phyloP scores from a whole-genome alignment of 2,329 filamentous ascomycete genomes.

The Trichoderma lentiforme region DNA sequence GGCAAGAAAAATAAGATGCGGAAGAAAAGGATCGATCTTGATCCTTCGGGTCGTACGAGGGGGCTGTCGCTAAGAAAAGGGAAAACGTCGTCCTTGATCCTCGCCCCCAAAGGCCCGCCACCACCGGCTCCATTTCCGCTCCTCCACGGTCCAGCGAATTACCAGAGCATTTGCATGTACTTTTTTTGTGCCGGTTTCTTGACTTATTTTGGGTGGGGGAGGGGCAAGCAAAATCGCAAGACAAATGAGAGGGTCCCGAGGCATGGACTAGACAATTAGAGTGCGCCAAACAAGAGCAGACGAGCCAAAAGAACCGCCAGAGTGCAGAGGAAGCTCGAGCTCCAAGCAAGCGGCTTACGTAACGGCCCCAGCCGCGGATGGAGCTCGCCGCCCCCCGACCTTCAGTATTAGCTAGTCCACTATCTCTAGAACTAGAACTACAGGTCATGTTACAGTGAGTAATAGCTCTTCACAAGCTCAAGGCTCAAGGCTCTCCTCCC shows the following conservation, averaged over 20 bases:
- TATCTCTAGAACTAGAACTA: too few species aligned
- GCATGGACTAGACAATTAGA: neutral
- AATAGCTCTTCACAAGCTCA: neutral
- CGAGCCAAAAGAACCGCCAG: neutral
- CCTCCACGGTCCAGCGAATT: neutral
- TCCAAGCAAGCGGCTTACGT: slow-evolving; percentile 23
- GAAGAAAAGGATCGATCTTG: slow-evolving; percentile 11
- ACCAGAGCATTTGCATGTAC: neutral
- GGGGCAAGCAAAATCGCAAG: neutral
- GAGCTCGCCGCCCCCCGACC: slow-evolving; percentile 35
- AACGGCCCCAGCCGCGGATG: slow-evolving; percentile 25
- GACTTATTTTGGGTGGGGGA: neutral
- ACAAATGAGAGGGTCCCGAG: neutral
- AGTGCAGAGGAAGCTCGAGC: neutral
- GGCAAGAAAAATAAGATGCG: neutral
- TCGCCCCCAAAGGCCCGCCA: neutral
- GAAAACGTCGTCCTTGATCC: neutral
- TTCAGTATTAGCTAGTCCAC: too few species aligned
- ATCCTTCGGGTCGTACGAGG: neutral
- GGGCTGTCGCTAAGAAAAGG: neutral
- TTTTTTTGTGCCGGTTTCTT: neutral
- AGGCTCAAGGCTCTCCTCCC: neutral
- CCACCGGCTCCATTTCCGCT: slow-evolving; percentile 7
- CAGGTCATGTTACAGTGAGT: neutral
- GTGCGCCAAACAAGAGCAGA: neutral